Conservation (phyloP, 1,139 yeast species). For the Lodderomyces pseudojiufengensis region DNA sequence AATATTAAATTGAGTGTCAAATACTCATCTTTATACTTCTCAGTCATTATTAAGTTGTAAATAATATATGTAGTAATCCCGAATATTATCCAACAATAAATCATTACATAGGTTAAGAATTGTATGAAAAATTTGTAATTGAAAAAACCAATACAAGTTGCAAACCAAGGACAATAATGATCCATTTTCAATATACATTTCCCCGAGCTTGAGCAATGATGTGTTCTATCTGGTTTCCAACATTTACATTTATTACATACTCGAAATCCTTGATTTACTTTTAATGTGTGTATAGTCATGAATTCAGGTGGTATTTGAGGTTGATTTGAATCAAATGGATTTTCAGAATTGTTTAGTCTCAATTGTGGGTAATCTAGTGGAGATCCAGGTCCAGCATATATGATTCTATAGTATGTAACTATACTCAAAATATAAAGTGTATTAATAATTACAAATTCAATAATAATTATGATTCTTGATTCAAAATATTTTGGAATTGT, state of each 20-base stretch:
- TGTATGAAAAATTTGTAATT: constrained; percentile 79
- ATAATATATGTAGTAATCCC: constrained; percentile 38
- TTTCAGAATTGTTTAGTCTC: constrained; percentile 5
- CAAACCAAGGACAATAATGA: constrained; percentile 98
- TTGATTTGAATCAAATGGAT: constrained; percentile 7
- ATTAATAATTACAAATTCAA: constrained; percentile 16
- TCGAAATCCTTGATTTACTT: constrained; percentile 11
- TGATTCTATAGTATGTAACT: constrained; percentile 51
- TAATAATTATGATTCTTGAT: constrained; percentile 12
- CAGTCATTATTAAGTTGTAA: constrained; percentile 48
- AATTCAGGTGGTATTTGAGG: constrained; percentile 14
- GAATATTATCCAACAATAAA: constrained; percentile 43
- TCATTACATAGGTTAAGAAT: constrained; percentile 56
- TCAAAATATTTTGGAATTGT: constrained; percentile 19
- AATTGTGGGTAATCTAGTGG: constrained; percentile 38
- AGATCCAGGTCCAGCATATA: constrained; percentile 63
- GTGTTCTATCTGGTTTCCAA: constrained; percentile 95
- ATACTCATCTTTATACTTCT: constrained; percentile 32
- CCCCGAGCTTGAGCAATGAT: constrained; percentile 77
- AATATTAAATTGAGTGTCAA: constrained; percentile 61
- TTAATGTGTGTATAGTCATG: constrained; percentile 18
- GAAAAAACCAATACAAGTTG: constrained; percentile 77
- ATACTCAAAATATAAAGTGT: constrained; percentile 24
- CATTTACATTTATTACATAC: constrained; percentile 63
- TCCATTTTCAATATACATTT: constrained; percentile 76